A percentile compares a stretch with the other conserved stretches of the same genome.
Conservation (phyloP, 2,329 filamentous ascomycete species). For the Aspergillus pseudotamarii region DNA sequence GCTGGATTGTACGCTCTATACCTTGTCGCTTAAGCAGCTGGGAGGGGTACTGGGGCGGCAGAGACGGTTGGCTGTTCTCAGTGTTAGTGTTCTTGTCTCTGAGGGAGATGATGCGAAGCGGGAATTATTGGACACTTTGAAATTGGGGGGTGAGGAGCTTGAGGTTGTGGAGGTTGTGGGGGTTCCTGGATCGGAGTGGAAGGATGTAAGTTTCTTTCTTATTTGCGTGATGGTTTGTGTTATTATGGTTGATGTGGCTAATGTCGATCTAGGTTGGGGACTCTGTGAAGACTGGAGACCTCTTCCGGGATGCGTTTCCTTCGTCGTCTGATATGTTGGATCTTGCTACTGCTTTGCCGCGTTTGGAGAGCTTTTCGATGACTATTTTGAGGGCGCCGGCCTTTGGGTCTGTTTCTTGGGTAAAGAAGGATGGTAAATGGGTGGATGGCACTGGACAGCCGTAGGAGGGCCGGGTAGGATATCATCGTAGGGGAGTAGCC, state of each 20-base stretch:
- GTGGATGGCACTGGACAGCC: neutral
- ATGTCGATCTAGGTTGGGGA: neutral
- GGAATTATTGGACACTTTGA: neutral
- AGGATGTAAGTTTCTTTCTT: neutral
- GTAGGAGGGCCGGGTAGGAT: neutral
- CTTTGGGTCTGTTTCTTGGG: neutral
- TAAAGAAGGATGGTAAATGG: neutral
- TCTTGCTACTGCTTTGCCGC: neutral
- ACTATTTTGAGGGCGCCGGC: neutral
- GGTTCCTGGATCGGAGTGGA: neutral
- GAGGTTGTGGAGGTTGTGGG: neutral
- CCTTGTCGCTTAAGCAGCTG: neutral
- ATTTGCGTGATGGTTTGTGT: too few species aligned
- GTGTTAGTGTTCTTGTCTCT: neutral
- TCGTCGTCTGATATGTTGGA: neutral
- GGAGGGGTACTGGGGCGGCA: neutral
- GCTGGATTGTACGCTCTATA: neutral
- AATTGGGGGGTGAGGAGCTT: neutral
- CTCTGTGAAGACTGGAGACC: neutral
- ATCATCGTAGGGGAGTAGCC: conserved; percentile 5
- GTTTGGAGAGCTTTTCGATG: neutral
- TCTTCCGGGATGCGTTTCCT: neutral
- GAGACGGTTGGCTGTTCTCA: neutral
- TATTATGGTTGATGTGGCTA: too few species aligned
- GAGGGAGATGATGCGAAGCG: neutral